These are phyloP conservation scores for Trichocladium uniseriatum DNA, from an alignment of 495 filamentous ascomycete genomes.

Conservation along the genomic window DNA sequence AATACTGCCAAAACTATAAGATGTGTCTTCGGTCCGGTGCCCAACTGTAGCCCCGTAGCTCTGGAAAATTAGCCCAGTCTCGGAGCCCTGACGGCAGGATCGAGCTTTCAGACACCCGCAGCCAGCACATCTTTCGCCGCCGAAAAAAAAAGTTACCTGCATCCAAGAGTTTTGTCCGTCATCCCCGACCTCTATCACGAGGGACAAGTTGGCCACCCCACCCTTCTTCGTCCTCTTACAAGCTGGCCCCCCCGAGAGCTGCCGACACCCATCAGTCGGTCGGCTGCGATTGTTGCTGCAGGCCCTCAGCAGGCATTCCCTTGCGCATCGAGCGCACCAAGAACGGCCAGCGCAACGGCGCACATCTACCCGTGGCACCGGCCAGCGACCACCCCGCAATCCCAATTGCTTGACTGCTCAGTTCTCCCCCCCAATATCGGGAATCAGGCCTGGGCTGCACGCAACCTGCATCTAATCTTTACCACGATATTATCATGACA, in stretches of 20 bases:
- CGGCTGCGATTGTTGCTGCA: slow-evolving; percentile 3
- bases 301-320: slow-evolving; percentile 9
- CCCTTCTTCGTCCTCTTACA: slow-evolving; percentile 1
- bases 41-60: slow-evolving; percentile 18
- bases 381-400: slow-evolving; percentile 4
- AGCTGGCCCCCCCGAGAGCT: slow-evolving; percentile 14
- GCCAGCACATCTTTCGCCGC: neutral
- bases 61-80: slow-evolving; percentile 19
- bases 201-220: slow-evolving; percentile 1
- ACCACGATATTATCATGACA: slow-evolving; percentile 46
- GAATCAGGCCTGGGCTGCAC: slow-evolving; percentile 34
- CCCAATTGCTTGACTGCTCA: slow-evolving; percentile 11
- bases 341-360: slow-evolving; percentile 14
- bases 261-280: slow-evolving; percentile 12
- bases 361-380: slow-evolving; percentile 11
- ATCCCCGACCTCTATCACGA: slow-evolving; percentile 1
- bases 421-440: slow-evolving; percentile 24
- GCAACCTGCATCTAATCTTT: slow-evolving; percentile 23
- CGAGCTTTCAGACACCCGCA: neutral
- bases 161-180: neutral
- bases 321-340: slow-evolving; percentile 9
- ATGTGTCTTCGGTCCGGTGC: slow-evolving; percentile 24
- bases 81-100: slow-evolving; percentile 21
- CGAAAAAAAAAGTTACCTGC: neutral
- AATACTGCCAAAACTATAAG: slow-evolving; percentile 30